phyloP scores from a whole-genome alignment of 1,284 basidiomycete species.

The Exobasidium cylindrosporum region DNA sequence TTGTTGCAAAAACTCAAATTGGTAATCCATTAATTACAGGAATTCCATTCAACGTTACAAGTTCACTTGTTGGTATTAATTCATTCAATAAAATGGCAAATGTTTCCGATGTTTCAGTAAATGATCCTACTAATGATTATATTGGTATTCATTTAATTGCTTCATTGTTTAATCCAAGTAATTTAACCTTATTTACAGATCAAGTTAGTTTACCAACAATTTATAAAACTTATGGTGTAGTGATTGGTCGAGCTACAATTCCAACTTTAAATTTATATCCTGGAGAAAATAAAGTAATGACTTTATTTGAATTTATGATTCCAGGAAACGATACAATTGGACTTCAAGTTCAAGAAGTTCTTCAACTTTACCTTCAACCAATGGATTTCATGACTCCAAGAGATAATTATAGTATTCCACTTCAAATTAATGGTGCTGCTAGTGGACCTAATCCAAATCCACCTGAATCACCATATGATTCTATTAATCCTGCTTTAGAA shows the following conservation, averaged over 20 bases:
- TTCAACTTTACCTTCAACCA: conserved; percentile 48
- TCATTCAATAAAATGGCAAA: conserved; percentile 40
- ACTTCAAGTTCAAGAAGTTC: conserved; percentile 62
- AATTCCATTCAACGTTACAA: conserved; percentile 66
- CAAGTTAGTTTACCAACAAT: conserved; percentile 65
- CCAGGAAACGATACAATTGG: conserved; percentile 66
- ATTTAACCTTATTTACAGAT: conserved; percentile 66
- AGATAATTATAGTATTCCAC: conserved; percentile 12
- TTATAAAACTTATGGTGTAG: conserved; percentile 59
- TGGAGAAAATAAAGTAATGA: conserved; percentile 60
- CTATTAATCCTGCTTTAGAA: conserved; percentile 64
- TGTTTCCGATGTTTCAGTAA: conserved; percentile 60
- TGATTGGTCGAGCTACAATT: conserved; percentile 58
- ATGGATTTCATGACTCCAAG: conserved; percentile 38
- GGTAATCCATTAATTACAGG: conserved; percentile 62
- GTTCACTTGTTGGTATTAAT: conserved; percentile 61
- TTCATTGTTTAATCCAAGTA: conserved; percentile 35
- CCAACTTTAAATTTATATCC: conserved; percentile 60
- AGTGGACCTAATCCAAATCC: conserved; percentile 20
- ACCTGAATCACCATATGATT: conserved; percentile 66
- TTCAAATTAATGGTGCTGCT: conserved; percentile 20
- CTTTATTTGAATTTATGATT: conserved; percentile 68
- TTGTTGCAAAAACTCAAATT: conserved; percentile 66
- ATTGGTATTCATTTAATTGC: conserved; percentile 28
- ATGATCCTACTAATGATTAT: conserved; percentile 31